These are phyloP conservation scores for Vaccinium darrowii DNA, from an alignment of 148 eudicot genomes.

Conservation along the genomic window DNA sequence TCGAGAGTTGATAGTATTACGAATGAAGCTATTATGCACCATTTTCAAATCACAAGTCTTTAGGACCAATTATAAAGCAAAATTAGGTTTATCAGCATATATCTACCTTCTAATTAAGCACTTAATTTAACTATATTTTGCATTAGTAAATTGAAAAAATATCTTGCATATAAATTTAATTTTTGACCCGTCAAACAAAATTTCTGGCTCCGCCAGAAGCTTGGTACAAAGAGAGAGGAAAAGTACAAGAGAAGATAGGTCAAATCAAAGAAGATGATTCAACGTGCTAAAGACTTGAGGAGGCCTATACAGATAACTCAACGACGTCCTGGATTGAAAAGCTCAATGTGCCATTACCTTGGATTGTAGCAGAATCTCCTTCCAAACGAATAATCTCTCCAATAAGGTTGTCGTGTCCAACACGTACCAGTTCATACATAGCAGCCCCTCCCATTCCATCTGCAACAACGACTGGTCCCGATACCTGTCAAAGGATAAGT, in stretches of 20 bases:
- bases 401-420: conserved; percentile 95
- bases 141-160: no score
- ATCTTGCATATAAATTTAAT: no score
- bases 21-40: no score
- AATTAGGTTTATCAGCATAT: no score
- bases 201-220: no score
- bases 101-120: no score
- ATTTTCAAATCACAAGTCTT: no score
- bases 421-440: conserved; percentile 98
- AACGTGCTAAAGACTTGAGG: not conserved
- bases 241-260: not conserved
- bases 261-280: not conserved
- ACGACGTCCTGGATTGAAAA: not conserved
- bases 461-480: conserved; percentile 98
- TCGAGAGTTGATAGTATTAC: no score
- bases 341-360: conserved; percentile 44
- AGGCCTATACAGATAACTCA: not conserved
- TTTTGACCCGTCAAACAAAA: no score
- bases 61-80: no score
- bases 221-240: not conserved
- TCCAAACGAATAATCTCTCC: conserved; percentile 97
- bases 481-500: conserved; percentile 48
- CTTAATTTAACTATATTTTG: no score
- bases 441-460: conserved; percentile 99
- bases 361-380: conserved; percentile 99